These are phyloP conservation scores for Crithidia fasciculata DNA, from an alignment of 208 protist species.

Conservation along the genomic window DNA sequence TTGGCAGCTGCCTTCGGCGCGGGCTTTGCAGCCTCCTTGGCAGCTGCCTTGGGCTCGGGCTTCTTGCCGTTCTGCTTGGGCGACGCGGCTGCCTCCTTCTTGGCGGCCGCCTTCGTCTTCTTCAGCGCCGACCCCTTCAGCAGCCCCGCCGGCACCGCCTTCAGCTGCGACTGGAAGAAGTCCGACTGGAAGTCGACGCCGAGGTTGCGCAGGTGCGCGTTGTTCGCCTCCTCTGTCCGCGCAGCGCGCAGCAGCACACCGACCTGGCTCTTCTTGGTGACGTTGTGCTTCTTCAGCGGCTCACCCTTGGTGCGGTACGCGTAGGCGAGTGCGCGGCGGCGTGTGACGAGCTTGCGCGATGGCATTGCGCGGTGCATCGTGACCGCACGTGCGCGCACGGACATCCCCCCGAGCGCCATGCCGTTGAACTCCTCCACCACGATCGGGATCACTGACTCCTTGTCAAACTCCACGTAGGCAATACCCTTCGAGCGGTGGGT, in stretches of 20 bases:
- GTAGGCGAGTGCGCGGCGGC: slow-evolving; percentile 69
- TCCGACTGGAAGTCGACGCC: slow-evolving; percentile 72
- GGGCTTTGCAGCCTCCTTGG: neutral
- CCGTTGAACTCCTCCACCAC: slow-evolving; percentile 90
- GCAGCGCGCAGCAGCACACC: slow-evolving; percentile 74
- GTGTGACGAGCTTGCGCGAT: slow-evolving; percentile 57
- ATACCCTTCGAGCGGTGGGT: slow-evolving; percentile 87
- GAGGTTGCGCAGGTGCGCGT: slow-evolving; percentile 67
- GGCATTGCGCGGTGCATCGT: slow-evolving; percentile 82
- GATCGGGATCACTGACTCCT: slow-evolving; percentile 57
- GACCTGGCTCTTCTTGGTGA: slow-evolving; percentile 57
- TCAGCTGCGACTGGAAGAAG: slow-evolving; percentile 72
- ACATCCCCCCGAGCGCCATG: slow-evolving; percentile 81
- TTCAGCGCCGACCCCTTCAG: slow-evolving; percentile 16
- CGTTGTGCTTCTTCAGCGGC: slow-evolving; percentile 68
- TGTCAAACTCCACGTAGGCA: slow-evolving; percentile 90
- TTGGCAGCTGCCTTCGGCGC: neutral
- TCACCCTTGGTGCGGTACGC: slow-evolving; percentile 66
- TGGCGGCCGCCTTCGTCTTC: neutral
- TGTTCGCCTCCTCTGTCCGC: slow-evolving; percentile 74
- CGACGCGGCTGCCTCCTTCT: slow-evolving; percentile 2
- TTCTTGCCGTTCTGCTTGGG: slow-evolving; percentile 7
- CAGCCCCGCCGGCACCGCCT: slow-evolving; percentile 38
- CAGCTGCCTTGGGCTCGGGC: slow-evolving; percentile 1
- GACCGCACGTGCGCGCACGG: slow-evolving; percentile 64